Evolutionary conservation across 345 rosid genomes (phyloP).

Genomic region (Reutealis trisperma): DNA sequence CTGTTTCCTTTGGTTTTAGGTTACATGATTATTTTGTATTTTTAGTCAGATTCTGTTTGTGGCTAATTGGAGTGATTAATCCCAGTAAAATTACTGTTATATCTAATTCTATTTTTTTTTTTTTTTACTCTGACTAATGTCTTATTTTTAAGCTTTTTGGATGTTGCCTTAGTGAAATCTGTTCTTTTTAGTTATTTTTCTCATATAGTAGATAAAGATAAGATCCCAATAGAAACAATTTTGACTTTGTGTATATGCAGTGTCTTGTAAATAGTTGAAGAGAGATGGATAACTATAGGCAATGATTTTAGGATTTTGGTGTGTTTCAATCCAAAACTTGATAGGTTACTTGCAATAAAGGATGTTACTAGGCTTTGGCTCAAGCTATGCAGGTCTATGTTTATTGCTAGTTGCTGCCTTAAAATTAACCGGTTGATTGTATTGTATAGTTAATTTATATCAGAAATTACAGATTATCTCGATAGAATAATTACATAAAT

Average conservation of each 20-base stretch:
- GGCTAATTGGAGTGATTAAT: constrained; percentile 7
- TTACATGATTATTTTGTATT: constrained; percentile 10
- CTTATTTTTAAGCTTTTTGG: not conserved
- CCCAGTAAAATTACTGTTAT: not conserved
- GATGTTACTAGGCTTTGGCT: not conserved
- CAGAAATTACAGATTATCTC: too few species aligned
- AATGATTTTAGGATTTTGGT: not conserved
- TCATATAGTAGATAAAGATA: not conserved
- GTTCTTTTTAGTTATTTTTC: not conserved
- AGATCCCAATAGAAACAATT: not conserved
- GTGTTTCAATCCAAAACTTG: not conserved
- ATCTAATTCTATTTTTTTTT: not conserved
- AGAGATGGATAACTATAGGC: too few species aligned
- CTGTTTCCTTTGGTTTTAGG: not conserved
- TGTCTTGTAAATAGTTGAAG: too few species aligned
- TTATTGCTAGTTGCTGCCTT: too few species aligned
- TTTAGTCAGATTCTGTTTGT: constrained; percentile 5
- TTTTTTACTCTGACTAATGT: not conserved
- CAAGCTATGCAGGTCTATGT: too few species aligned
- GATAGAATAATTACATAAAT: too few species aligned
- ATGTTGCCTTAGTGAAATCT: not conserved
- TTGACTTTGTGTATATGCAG: not conserved
- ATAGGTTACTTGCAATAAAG: not conserved
- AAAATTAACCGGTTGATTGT: too few species aligned
- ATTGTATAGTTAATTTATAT: too few species aligned